Base-by-base conservation (phyloP, 176 grass and related monocot species). In the Tillandsia leiboldiana region DNA sequence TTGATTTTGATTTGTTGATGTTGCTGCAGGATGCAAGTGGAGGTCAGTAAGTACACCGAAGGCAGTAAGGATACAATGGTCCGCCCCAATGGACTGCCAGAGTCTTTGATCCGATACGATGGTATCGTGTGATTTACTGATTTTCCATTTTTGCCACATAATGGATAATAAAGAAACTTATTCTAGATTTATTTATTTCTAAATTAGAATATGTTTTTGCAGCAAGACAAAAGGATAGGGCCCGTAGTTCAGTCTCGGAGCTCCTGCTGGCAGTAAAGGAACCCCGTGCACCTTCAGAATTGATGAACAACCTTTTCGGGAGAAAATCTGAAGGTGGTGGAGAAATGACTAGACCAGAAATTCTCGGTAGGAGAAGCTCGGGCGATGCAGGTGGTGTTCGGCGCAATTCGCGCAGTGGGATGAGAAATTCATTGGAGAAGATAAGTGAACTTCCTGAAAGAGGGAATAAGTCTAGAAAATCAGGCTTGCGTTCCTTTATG, bases 41-140 rank as follows among this genome's bases (percentile, higher is more conserved):
- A 96, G 76, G 92, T 96, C n/a, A 96, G 92, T 61, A 96, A 89
- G 71, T 87, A 96, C 71, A 96, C 92, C 0, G 88, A 92, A 89
- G 92, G 92, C 42, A 85, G 54, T 64, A 92, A 96, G 67, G 88
- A 92, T 22, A 78, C 70, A 0, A 85, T 85, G 72, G 63, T 91
- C 59, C 85, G 88, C n/a, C 92, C 92, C 64, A 92, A 92, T 83
- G 92, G 88, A 52, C 86, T 96, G 20, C 79, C 92, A 20, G 92
- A 92, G 80, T 96, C 92, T 22, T 82, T 96, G 5, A 96, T 92
- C 75, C 82, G 78, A 74, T 96, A 96, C 62, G 92, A 96, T 83
- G 92, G 88, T 96, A 87, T 47, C 14, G 56, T 71, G 64, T 64
- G 28, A 57, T 42, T 61, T 42, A 53, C 49, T 64, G 28, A 57